Conservation (phyloP, 2,329 filamentous ascomycete species). For the Aspergillus sp. region DNA sequence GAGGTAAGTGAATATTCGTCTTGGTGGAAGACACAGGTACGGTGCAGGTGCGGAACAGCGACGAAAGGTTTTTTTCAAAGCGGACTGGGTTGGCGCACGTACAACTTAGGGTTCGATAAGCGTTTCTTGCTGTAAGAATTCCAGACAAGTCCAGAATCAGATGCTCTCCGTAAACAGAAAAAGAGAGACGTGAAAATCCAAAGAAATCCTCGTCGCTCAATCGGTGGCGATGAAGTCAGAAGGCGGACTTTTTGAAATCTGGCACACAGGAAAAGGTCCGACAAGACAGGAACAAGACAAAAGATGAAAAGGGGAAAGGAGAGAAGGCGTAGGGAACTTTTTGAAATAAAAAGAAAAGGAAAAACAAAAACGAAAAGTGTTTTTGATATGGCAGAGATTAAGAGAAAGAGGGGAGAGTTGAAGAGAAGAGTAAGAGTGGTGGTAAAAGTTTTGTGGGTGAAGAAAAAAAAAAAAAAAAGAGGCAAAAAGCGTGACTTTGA, state of each 20-base stretch:
- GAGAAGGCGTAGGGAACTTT: conserved; percentile 12
- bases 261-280: conserved; percentile 11
- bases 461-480: conserved; percentile 9
- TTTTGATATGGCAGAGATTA: conserved; percentile 7
- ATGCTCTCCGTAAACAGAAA: neutral
- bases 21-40: neutral
- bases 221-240: neutral
- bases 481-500: neutral
- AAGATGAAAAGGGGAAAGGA: conserved; percentile 21
- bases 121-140: conserved; percentile 2
- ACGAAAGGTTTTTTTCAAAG: conserved; percentile 5
- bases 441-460: conserved; percentile 5
- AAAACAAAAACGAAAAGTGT: conserved; percentile 13
- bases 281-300: conserved; percentile 14
- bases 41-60: conserved; percentile 2
- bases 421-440: conserved; percentile 5
- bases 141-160: conserved; percentile 3
- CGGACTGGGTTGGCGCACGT: conserved; percentile 1
- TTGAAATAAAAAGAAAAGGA: conserved; percentile 8
- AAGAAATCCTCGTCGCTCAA: neutral
- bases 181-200: conserved; percentile 13
- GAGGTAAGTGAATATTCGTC: conserved; percentile 6
- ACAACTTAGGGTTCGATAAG: neutral
- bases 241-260: conserved; percentile 9
- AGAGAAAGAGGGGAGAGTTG: conserved; percentile 8